Percentiles rank a stretch among this genome's conserved stretches.
These are phyloP conservation scores for Aureobasidium lini DNA, from an alignment of 2,329 filamentous ascomycete species.

Conservation along the genomic window DNA sequence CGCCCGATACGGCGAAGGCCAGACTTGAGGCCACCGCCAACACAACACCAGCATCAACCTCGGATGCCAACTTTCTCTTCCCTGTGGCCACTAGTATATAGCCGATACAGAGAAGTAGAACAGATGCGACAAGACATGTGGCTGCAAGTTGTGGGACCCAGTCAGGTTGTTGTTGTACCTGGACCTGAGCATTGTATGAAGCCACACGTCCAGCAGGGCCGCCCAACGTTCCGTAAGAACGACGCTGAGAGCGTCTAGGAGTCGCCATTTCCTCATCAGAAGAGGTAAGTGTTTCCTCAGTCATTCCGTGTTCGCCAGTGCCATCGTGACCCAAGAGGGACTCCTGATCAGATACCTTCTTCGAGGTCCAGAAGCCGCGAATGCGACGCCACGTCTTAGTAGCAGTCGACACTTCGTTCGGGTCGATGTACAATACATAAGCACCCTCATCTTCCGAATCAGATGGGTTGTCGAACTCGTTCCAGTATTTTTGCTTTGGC, in stretches of 20 bases:
- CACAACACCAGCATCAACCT: conserved; percentile 66
- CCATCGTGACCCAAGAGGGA: conserved; percentile 17
- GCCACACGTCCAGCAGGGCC: background rate
- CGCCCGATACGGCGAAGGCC: conserved; percentile 53
- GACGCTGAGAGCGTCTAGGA: conserved; percentile 31
- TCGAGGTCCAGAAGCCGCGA: conserved; percentile 16
- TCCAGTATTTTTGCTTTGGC: conserved; percentile 57
- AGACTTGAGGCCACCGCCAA: conserved; percentile 62
- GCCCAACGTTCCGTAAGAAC: conserved; percentile 11
- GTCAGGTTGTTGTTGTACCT: background rate
- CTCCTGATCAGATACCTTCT: conserved; percentile 22
- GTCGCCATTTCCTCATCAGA: conserved; percentile 23
- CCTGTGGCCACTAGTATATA: conserved; percentile 61
- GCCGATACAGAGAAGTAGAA: conserved; percentile 58
- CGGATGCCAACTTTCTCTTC: conserved; percentile 56
- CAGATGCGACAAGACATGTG: conserved; percentile 52
- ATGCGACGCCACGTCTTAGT: conserved; percentile 16
- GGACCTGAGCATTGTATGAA: conserved; percentile 6
- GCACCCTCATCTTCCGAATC: conserved; percentile 51
- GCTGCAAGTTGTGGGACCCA: conserved; percentile 29
- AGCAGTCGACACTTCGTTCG: conserved; percentile 59
- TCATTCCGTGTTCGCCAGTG: background rate
- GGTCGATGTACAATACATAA: conserved; percentile 69
- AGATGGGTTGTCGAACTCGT: conserved; percentile 78
- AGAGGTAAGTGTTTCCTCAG: conserved; percentile 23